Conservation (phyloP, 176 grass and related monocot species). For the Ensete ventricosum region DNA sequence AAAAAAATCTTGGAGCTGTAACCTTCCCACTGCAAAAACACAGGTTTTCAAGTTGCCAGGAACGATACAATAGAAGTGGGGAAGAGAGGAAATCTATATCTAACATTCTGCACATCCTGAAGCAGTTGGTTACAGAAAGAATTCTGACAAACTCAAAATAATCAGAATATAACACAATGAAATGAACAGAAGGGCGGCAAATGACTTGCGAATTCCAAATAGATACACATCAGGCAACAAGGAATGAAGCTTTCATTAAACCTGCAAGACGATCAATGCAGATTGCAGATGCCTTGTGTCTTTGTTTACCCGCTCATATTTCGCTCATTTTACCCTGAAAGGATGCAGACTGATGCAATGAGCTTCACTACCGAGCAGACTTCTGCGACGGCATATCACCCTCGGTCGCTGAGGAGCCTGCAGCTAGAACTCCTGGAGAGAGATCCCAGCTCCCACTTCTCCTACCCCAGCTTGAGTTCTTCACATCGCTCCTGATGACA, state of each 20-base stretch:
- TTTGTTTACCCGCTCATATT: too few relatives aligned
- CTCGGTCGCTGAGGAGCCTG: conserved; percentile 22
- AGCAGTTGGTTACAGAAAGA: conserved; percentile 33
- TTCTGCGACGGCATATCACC: conserved; percentile 21
- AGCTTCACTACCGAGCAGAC: conserved; percentile 18
- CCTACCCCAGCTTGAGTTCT: conserved; percentile 42
- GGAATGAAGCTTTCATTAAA: background rate
- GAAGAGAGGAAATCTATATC: conserved; percentile 16
- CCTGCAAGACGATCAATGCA: background rate
- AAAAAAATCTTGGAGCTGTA: too few relatives aligned
- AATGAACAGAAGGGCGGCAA: conserved; percentile 4
- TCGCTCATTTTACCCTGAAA: background rate
- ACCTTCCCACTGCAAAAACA: too few relatives aligned
- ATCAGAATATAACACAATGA: conserved; percentile 20
- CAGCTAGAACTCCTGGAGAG: conserved; percentile 36
- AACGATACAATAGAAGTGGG: conserved; percentile 3
- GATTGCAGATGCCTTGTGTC: background rate
- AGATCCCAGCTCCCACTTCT: conserved; percentile 64
- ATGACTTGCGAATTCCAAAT: background rate
- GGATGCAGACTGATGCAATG: background rate
- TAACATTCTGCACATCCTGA: conserved; percentile 30
- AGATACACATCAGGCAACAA: background rate
- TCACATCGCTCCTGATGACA: conserved; percentile 26
- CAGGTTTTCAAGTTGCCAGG: background rate
- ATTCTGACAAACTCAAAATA: conserved; percentile 7